Conservation (phyloP, 176 grass and related monocot genomes). For the Phragmites australis region DNA sequence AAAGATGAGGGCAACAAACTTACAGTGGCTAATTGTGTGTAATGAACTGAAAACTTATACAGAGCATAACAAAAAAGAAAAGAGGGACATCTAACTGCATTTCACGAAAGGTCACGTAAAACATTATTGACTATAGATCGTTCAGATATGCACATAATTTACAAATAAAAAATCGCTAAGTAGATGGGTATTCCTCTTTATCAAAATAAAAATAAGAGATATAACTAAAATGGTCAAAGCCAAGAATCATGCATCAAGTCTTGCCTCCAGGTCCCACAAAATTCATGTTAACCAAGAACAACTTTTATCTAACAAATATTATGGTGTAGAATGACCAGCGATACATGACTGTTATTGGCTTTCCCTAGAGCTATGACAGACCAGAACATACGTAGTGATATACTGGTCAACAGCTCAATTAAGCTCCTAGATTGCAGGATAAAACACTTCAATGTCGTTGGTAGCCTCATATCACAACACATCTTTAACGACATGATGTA, state of each 20-base stretch:
- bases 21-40: background rate
- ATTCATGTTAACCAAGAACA: background rate
- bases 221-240: background rate
- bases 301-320: background rate
- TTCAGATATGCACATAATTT: background rate
- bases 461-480: background rate
- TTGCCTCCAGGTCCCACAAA: background rate
- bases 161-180: background rate
- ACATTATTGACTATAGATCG: background rate
- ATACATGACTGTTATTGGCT: background rate
- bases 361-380: background rate
- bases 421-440: background rate
- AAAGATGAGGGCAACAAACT: slow-evolving; percentile 17
- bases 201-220: background rate
- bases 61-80: background rate
- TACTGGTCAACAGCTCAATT: background rate
- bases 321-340: background rate
- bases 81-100: background rate
- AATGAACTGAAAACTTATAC: background rate
- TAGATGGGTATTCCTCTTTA: background rate
- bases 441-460: background rate
- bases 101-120: background rate
- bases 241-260: background rate
- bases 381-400: background rate
- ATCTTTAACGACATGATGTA: slow-evolving; percentile 1